Base-by-base conservation (phyloP, 2,329 filamentous ascomycete genomes). In the Epicoccum nigrum region DNA sequence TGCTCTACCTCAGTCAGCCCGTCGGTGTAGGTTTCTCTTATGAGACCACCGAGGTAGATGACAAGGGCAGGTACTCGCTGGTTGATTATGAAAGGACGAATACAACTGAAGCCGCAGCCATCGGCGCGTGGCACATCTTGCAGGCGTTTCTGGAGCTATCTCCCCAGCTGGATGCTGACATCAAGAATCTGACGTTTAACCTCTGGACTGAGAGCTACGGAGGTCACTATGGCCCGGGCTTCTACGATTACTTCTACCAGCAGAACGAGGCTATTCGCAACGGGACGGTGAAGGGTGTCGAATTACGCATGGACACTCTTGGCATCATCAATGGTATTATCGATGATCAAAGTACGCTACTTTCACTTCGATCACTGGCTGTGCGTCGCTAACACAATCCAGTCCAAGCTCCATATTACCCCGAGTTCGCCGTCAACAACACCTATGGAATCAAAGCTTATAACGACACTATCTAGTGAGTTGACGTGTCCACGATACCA, bases 231-330 rank as follows among this genome's bases (percentile, higher is more conserved):
- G 79, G 79, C 4, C 79, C 80, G 1, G 43, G 33, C 21, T 83
- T 84, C 68, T 83, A 78, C 71, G 77, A 80, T 51, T 78, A 83
- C 59, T 84, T 84, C 67, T 79, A 82, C 49, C 70, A 83, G 35
- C 79, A 84, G 55, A 84, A 83, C 49, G 65, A 78, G 47, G 74
- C 76, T 23, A 83, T 84, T 55, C 60, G 70, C 23, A 79, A 79
- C 33, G 81, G 80, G 7, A 74, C 68, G 0, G 55, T 70, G 11
- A 62, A 75, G 1, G 82, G 82, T 13, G 76, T 81, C 3, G 69
- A 77, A 34, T 75, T 84, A 3, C 72, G 78, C 23, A 82, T 83
- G 48, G 79, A 83, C 51, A 81, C 81, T 0, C 64, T 84, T 3
- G 79, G 80, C 0, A 78, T 84, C 47, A 78, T 82, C 32, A 83